phyloP scores from a whole-genome alignment of 2,329 filamentous ascomycete genomes.

The Trichophyton verrucosum region DNA sequence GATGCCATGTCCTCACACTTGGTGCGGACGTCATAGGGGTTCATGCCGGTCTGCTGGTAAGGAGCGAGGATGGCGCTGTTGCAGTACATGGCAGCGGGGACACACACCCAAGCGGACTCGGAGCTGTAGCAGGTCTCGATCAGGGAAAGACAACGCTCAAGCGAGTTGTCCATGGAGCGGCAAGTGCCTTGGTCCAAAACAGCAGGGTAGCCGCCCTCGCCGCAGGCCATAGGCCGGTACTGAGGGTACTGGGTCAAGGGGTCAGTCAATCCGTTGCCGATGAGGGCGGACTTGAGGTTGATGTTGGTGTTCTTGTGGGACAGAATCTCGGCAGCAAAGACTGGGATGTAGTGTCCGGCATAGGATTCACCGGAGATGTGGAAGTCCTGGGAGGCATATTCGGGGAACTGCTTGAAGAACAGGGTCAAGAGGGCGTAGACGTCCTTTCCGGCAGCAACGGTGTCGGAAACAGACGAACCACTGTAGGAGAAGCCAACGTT shows the following conservation, averaged over 20 bases:
- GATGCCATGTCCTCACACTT: conserved; percentile 73
- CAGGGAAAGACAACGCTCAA: conserved; percentile 80
- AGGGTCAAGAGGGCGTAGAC: conserved; percentile 92
- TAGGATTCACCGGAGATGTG: conserved; percentile 96
- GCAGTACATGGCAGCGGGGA: conserved; percentile 94
- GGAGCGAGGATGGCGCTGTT: conserved; percentile 93
- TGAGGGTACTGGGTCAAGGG: conserved; percentile 85
- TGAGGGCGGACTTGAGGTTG: conserved; percentile 88
- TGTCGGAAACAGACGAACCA: conserved; percentile 73
- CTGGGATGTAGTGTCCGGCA: conserved; percentile 88
- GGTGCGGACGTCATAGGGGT: conserved; percentile 87
- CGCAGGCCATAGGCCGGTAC: conserved; percentile 97
- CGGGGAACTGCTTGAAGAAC: conserved; percentile 98
- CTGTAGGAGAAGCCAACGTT: conserved; percentile 98
- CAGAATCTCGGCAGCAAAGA: conserved; percentile 82
- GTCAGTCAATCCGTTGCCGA: conserved; percentile 94
- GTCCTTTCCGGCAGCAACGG: conserved; percentile 91
- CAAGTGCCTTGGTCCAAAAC: conserved; percentile 70
- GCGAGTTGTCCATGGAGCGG: conserved; percentile 80
- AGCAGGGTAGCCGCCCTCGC: conserved; percentile 82
- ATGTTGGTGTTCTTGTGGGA: conserved; percentile 88
- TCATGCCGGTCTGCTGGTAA: conserved; percentile 87
- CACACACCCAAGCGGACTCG: conserved; percentile 57
- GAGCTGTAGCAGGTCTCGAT: conserved; percentile 32
- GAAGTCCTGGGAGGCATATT: conserved; percentile 92